Percentiles rank a stretch among this genome's conserved stretches.
These are phyloP conservation scores for Rhynchospora tenuis DNA, from an alignment of 176 grass and related monocot genomes.

Conservation along the genomic window DNA sequence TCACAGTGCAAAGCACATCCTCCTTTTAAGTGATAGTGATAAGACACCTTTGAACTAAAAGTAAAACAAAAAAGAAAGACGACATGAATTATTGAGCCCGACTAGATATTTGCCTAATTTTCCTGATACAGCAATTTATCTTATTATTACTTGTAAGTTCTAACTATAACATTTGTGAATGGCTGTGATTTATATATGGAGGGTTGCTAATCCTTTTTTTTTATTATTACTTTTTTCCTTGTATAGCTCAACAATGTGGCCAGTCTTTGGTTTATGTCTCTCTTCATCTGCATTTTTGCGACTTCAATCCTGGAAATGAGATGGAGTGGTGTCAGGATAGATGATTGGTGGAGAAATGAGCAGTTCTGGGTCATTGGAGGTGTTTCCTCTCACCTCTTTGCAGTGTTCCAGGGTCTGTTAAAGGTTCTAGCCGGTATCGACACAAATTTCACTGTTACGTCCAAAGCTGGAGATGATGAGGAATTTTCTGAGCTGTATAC, in stretches of 20 bases:
- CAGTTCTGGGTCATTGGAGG: conserved; percentile 28
- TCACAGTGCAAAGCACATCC: neutral
- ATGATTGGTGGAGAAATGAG: conserved; percentile 29
- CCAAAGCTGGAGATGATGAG: conserved; percentile 15
- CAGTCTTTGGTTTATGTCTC: conserved; percentile 26
- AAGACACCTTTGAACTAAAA: neutral
- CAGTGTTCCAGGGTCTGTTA: conserved; percentile 21
- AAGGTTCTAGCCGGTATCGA: conserved; percentile 22
- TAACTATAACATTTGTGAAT: too few relatives aligned
- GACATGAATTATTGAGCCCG: neutral
- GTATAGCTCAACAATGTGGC: conserved; percentile 13
- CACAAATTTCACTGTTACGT: conserved; percentile 25
- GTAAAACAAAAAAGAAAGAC: neutral
- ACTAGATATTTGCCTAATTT: neutral
- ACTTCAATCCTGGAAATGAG: conserved; percentile 29
- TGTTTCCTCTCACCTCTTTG: conserved; percentile 22
- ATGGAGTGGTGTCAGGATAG: conserved; percentile 25
- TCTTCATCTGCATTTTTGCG: conserved; percentile 27
- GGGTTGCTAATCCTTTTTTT: neutral
- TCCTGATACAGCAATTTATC: neutral
- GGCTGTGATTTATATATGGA: neutral
- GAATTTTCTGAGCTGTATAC: conserved; percentile 25
- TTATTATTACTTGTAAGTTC: too few relatives aligned
- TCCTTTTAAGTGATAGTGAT: neutral
- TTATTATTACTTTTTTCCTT: neutral